These are phyloP conservation scores for Pseudogymnoascus verrucosus DNA, from an alignment of 2,329 filamentous ascomycete genomes.

Conservation along the genomic window DNA sequence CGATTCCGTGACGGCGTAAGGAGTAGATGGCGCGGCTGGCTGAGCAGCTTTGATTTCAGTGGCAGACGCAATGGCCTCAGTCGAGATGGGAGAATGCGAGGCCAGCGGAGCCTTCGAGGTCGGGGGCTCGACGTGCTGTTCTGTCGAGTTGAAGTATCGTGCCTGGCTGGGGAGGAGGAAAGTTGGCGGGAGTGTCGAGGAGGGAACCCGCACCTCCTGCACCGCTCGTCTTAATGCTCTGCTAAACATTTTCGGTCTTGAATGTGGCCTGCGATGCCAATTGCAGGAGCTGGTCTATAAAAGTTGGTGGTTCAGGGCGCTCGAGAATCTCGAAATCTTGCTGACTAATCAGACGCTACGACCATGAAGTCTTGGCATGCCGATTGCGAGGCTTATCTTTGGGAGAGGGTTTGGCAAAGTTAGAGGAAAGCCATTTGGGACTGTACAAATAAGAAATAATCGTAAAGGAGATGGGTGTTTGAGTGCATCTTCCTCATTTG, in stretches of 20 bases:
- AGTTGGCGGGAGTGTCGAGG: constrained; percentile 37
- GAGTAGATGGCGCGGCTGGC: constrained; percentile 19
- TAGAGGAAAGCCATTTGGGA: constrained; percentile 84
- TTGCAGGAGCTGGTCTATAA: not conserved
- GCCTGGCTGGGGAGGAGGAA: constrained; percentile 40
- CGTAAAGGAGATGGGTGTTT: constrained; percentile 53
- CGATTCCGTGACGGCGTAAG: constrained; percentile 40
- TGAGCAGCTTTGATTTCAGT: constrained; percentile 11
- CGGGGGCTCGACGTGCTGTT: constrained; percentile 38
- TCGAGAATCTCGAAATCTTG: constrained; percentile 9
- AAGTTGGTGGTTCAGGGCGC: constrained; percentile 3
- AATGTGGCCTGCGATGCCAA: constrained; percentile 3
- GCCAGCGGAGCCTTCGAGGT: constrained; percentile 15
- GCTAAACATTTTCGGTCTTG: constrained; percentile 22
- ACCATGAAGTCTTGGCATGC: constrained; percentile 1
- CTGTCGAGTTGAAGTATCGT: constrained; percentile 41
- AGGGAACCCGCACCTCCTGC: constrained; percentile 46
- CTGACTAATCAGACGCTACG: not conserved
- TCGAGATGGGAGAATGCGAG: constrained; percentile 8
- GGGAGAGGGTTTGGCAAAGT: constrained; percentile 84
- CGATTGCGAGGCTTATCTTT: constrained; percentile 38
- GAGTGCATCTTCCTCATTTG: constrained; percentile 28
- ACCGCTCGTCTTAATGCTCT: constrained; percentile 56
- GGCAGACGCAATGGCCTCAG: constrained; percentile 4
- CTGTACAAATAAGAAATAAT: constrained; percentile 51